Base-by-base conservation (phyloP, 768 basidiomycete genomes). In the Tylopilus balloui region DNA sequence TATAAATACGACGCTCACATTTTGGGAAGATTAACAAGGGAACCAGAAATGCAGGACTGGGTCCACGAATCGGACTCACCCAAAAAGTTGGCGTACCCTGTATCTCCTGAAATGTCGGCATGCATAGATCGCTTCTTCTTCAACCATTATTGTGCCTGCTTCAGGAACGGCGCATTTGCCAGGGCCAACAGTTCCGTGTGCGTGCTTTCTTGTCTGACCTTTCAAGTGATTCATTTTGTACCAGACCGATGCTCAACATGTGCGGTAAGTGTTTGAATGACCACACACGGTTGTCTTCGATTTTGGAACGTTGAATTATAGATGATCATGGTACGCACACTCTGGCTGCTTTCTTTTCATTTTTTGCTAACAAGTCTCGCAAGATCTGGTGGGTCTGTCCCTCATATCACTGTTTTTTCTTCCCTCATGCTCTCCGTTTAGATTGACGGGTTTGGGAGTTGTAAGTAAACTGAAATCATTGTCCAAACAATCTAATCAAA, bases 21-120 rank as follows among this genome's bases (percentile, higher is more conserved):
- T 34, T 10, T 37, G 25, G 15, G 17, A 58, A 87, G 86, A 29
- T 64, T 99, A 45, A 86, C 84, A 50, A 79, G 87, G 52, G 95
- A 98, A 62, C 88, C 89, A 8, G 91, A 93, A 64, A 64, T 94
- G 68, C 87, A 90, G 67, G 83, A 80, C 17, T 99, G 96, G 94
- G 73, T 92, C 10, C 73, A 73, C 12, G 72, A 75, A 36, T 65
- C 76, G 46, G 83, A 83, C 55, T 65, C 77, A 1, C 72, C 81
- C 15, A 73, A 73, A 31, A 92, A 88, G 71, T 74, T 79, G 51
- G 54, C 55, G 2, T 80, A 72, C 53, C 75, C 73, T 1, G 64
- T 96, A 9, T 85, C 85, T 0, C 75, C 80, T 1, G 89, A 90
- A 57, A 88, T 97, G 55, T 68, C 70, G 41, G 59, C 73, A 4